Evolutionary conservation across 495 filamentous ascomycete genomes (phyloP).

Genomic region (Lasiosphaeria miniovina): DNA sequence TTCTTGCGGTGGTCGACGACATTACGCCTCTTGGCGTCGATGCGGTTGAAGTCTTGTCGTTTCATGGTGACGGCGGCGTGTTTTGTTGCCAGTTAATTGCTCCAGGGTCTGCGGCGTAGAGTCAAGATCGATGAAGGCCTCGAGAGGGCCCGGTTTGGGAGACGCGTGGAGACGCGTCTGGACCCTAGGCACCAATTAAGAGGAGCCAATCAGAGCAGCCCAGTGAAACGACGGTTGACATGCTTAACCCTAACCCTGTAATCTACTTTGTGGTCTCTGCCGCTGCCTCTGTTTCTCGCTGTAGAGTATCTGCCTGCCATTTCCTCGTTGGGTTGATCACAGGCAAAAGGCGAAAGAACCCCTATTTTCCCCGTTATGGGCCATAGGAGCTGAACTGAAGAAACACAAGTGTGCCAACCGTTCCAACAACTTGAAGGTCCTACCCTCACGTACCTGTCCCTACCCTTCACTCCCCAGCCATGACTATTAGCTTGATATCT

Average conservation of each 20-base stretch:
- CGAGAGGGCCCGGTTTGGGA: background rate
- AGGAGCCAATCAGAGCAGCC: background rate
- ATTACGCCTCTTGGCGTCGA: constrained; percentile 76
- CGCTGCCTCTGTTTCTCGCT: too few relatives aligned
- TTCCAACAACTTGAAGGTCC: too few relatives aligned
- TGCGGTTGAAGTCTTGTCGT: constrained; percentile 65
- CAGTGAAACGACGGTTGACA: background rate
- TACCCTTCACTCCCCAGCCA: too few relatives aligned
- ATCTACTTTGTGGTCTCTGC: too few relatives aligned
- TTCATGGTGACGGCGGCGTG: constrained; percentile 57
- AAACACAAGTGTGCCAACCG: too few relatives aligned
- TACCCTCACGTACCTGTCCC: too few relatives aligned
- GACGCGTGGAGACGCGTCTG: constrained; percentile 5
- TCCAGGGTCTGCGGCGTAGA: background rate
- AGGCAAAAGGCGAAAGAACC: too few relatives aligned
- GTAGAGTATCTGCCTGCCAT: too few relatives aligned
- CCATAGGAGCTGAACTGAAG: too few relatives aligned
- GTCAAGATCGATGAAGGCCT: background rate
- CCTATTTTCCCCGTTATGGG: too few relatives aligned
- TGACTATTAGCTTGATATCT: too few relatives aligned
- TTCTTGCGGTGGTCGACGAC: constrained; percentile 74
- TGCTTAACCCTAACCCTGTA: constrained; percentile 4
- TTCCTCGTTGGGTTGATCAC: too few relatives aligned
- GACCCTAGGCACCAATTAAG: constrained; percentile 11
- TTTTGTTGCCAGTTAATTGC: constrained; percentile 2